Evolutionary conservation across 2,329 filamentous ascomycete genomes (phyloP).

Genomic region (Fusarium fujikuroi): DNA sequence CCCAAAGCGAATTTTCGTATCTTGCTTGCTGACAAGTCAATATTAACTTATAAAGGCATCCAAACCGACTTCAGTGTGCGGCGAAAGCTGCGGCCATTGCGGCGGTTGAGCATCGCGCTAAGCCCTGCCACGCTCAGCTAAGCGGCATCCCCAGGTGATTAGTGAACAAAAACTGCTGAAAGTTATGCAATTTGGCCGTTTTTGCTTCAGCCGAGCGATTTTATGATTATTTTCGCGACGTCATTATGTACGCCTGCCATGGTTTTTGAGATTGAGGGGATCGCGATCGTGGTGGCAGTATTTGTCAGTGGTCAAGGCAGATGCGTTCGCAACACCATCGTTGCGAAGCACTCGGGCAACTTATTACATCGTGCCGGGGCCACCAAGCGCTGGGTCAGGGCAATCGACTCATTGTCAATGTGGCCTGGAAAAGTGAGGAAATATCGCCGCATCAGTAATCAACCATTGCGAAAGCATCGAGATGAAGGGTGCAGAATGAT

Average conservation of each 20-base stretch:
- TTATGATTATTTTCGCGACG: neutral
- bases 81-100: neutral
- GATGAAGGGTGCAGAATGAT: neutral
- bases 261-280: neutral
- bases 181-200: neutral
- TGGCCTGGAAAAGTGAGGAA: neutral
- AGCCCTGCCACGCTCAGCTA: neutral
- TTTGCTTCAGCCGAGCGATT: neutral
- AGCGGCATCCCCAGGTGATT: neutral
- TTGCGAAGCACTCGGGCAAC: accelerated
- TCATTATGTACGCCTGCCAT: neutral
- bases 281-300: neutral
- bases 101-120: neutral
- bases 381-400: neutral
- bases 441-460: neutral
- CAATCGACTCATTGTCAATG: neutral
- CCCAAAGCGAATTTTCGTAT: neutral
- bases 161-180: neutral
- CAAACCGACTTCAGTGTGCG: neutral
- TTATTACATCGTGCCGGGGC: neutral
- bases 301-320: neutral
- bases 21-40: neutral
- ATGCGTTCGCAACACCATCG: neutral
- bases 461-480: neutral
- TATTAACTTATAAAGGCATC: neutral